Base-by-base conservation (phyloP, 306 rosid species). In the Medicago arabica region DNA sequence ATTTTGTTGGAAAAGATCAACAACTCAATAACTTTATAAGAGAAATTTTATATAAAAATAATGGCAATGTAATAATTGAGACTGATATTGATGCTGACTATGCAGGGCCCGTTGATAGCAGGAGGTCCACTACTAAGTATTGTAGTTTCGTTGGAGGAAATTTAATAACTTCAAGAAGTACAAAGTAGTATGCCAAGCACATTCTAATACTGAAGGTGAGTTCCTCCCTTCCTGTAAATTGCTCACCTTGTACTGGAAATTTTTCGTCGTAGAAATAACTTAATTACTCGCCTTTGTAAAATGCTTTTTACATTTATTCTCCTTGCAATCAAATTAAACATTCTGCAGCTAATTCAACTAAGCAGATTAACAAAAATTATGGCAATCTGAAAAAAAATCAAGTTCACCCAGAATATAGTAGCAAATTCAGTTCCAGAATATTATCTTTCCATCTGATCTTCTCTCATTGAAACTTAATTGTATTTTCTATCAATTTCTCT, bases 341-440 rank as follows among this genome's bases (percentile, higher is more conserved):
- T 11, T 58, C 38, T 23, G 63, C 63, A 5, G 16, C 16, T 23
- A 13, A 23, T 23, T 58, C 64, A 58, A 58, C 23, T 8, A 23
- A 58, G 16, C 38, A 58, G n/a, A 13, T 11, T 58, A 6, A 58
- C 38, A 58, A 58, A 21, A 58, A 58, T 23, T 23, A 58, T 58
- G 38, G 36, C 38, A 58, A 57, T 58, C 43, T 14, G 21, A 61
- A 31, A 61, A 17, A 60, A 11, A 31, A 14, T 15, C 12, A 62
- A 36, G 46, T 62, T n/a, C 68, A 34, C 44, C 23, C 68, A 62
- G 5, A 62, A 36, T 34, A 62, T 36, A 38, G 68, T n/a, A 15
- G 46, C 68, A 62, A 41, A 61, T 61, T 62, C 68, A 63, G 23
- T 63, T 9, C 47, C 15, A 36, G 15, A 63, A 34, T 63, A 63